Base-by-base conservation (phyloP, 2,329 filamentous ascomycete genomes). In the Dothideomycetidae sp. region DNA sequence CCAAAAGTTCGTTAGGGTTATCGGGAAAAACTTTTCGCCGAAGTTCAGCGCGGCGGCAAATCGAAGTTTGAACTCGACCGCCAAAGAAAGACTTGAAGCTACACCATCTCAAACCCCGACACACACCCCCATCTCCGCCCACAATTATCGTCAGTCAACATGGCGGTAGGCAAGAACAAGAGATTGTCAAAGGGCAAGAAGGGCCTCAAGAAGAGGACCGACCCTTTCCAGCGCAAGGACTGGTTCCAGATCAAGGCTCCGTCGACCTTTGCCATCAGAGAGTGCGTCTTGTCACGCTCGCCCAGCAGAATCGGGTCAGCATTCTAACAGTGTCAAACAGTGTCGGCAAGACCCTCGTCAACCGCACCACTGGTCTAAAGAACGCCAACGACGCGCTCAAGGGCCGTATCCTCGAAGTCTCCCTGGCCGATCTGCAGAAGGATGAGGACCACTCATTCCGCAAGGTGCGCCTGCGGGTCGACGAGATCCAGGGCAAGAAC, bases 141-240 rank as follows among this genome's bases (percentile, higher is more conserved):
- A 23, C 41, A 40, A 16, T 13, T 18, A 42, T 44, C 49, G 52
- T 50, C 21, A 26, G 21, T 26, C 50, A 57, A 46, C 51, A 58
- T 84, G 79, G 79, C 79, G 73, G 79, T 84, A 67, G 79, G 79
- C 72, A 84, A 84, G 83, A 98, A 98, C 80, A 98, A 98, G 85
- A 85, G 90, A 76, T 78, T 98, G 73, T 96, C 90, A 53, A 98
- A 98, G 78, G 90, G 90, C 73, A 98, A 96, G 84, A 98, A 98
- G 79, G 88, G 90, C 68, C 75, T 96, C 65, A 96, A 96, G 84
- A 96, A 98, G 88, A 88, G 88, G 73, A 88, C 86, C 60, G 90
- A 98, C 68, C 88, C 90, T 60, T 96, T 96, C 75, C 76, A 86
- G 60, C 46, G 36, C 30, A 98, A 98, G 77, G 90, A 96, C 67